These are phyloP conservation scores for Pilobolus umbonatus DNA, from an alignment of 192 early-diverging fungal species.

Conservation along the genomic window DNA sequence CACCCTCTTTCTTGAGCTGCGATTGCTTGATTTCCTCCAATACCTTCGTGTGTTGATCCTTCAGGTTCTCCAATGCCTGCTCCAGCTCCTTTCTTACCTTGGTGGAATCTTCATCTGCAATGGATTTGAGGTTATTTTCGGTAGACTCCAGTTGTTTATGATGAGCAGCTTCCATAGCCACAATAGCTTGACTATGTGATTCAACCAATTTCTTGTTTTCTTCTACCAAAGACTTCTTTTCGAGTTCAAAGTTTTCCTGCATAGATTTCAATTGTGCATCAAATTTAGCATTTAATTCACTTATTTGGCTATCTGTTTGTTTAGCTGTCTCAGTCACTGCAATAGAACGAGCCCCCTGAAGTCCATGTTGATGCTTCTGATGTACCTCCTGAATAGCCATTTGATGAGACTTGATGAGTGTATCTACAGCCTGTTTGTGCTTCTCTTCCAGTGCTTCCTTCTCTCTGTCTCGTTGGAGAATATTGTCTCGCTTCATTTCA, in stretches of 20 bases:
- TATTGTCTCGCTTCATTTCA: constrained; percentile 11
- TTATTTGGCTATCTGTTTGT: background rate
- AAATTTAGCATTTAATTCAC: background rate
- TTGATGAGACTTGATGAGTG: background rate
- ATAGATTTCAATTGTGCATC: background rate
- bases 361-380: background rate
- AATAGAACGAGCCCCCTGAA: background rate
- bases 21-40: background rate
- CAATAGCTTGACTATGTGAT: background rate
- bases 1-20: background rate
- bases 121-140: background rate
- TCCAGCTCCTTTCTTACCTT: background rate
- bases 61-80: background rate
- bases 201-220: background rate
- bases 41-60: background rate
- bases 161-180: background rate
- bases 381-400: background rate
- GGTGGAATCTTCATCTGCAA: background rate
- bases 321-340: background rate
- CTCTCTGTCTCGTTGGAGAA: constrained; percentile 16
- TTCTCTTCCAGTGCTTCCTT: background rate
- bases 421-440: background rate
- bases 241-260: background rate
- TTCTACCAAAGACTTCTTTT: too few species aligned
- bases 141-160: background rate